Evolutionary conservation across 1,284 basidiomycete species (phyloP).

Genomic region (Sparassis latifolia): DNA sequence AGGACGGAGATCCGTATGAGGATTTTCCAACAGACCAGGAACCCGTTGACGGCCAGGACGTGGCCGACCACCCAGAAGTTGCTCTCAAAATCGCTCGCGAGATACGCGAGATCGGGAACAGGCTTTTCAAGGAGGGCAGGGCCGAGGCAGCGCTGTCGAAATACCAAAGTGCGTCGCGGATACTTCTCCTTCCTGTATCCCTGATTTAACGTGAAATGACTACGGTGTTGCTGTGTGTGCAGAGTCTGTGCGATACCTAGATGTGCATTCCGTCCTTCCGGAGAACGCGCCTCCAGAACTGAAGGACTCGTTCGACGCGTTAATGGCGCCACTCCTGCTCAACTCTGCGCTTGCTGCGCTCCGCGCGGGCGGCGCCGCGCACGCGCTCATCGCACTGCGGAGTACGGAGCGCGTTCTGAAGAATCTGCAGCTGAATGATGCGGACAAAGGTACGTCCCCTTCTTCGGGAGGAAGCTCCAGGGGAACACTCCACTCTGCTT

Average conservation of each 20-base stretch:
- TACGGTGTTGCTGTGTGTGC: conserved; percentile 1
- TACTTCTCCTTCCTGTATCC: neutral
- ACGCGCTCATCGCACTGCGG: conserved; percentile 48
- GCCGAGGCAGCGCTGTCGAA: conserved; percentile 70
- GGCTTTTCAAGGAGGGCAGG: conserved; percentile 77
- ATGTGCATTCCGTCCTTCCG: conserved; percentile 72
- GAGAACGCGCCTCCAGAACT: conserved; percentile 54
- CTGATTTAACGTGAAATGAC: conserved; percentile 1
- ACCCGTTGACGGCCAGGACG: conserved; percentile 53
- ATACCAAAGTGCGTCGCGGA: conserved; percentile 60
- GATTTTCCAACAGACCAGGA: conserved; percentile 62
- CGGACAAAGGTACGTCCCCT: conserved; percentile 51
- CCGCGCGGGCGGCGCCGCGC: conserved; percentile 38
- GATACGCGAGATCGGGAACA: conserved; percentile 67
- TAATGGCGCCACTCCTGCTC: conserved; percentile 75
- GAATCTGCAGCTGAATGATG: conserved; percentile 43
- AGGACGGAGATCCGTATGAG: conserved; percentile 65
- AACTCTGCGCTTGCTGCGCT: conserved; percentile 81
- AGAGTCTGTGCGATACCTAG: conserved; percentile 90
- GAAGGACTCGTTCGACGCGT: conserved; percentile 50
- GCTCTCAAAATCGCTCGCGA: conserved; percentile 59
- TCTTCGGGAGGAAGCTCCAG: too few relatives aligned
- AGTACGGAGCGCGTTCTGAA: conserved; percentile 52
- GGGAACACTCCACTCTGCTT: too few relatives aligned
- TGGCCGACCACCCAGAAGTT: conserved; percentile 54